phyloP scores from a whole-genome alignment of 2,329 filamentous ascomycete species.

The Ophiocordyceps camponoti-leonardi region DNA sequence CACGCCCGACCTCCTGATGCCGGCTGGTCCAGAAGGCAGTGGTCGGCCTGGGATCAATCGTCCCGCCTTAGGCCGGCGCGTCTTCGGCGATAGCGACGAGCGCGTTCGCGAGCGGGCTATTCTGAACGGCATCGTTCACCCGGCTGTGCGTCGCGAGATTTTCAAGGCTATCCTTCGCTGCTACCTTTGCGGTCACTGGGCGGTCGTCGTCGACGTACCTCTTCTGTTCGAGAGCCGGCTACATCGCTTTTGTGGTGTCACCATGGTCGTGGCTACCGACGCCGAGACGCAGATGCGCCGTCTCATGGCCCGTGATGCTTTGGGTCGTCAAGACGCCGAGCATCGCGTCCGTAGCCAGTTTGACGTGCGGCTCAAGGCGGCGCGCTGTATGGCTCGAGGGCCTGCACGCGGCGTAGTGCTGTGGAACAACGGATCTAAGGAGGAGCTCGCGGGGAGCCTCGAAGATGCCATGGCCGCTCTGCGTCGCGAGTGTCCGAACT shows the following conservation, averaged over 20 bases:
- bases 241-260: conserved; percentile 69
- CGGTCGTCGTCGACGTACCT: conserved; percentile 82
- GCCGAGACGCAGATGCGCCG: conserved; percentile 68
- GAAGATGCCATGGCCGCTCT: conserved; percentile 47
- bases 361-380: conserved; percentile 70
- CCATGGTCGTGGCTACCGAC: conserved; percentile 74
- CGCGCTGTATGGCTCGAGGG: conserved; percentile 49
- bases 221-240: conserved; percentile 79
- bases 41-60: conserved; percentile 71
- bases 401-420: conserved; percentile 58
- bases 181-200: conserved; percentile 67
- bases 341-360: conserved; percentile 77
- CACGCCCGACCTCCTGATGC: conserved; percentile 71
- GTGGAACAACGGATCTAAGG: conserved; percentile 71
- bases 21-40: conserved; percentile 38
- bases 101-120: conserved; percentile 53
- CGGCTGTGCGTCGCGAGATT: conserved; percentile 72
- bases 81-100: conserved; percentile 68
- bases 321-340: conserved; percentile 72
- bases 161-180: conserved; percentile 54
- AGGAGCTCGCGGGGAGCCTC: conserved; percentile 52
- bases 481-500: conserved; percentile 45
- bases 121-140: conserved; percentile 84
- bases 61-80: conserved; percentile 63
- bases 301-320: conserved; percentile 53